These are phyloP conservation scores for Puccinia hordei DNA, from an alignment of 1,284 basidiomycete species.

Conservation along the genomic window DNA sequence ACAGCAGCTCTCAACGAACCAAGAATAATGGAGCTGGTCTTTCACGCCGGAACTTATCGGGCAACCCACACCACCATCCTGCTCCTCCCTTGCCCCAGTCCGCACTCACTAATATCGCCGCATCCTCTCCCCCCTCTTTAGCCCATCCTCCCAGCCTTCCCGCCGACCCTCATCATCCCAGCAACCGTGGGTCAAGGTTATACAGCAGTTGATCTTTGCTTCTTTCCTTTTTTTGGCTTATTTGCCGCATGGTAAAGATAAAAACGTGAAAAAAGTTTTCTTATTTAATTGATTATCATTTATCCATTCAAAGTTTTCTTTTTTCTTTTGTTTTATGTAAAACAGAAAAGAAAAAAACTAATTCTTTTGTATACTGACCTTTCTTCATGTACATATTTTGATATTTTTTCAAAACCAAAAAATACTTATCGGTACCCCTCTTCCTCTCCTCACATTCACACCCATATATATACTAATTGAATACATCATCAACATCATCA, in stretches of 20 bases:
- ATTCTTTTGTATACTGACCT: too few species aligned
- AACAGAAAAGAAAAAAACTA: not conserved
- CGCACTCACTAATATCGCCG: not conserved
- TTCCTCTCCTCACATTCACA: too few species aligned
- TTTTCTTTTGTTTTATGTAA: not conserved
- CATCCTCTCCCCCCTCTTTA: not conserved
- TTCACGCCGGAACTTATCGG: constrained; percentile 2
- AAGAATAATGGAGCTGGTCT: constrained; percentile 6
- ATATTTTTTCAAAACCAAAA: too few species aligned
- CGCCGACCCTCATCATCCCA: not conserved
- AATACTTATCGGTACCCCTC: too few species aligned
- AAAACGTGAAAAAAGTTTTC: too few species aligned
- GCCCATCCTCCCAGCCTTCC: too few species aligned
- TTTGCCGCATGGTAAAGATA: too few species aligned
- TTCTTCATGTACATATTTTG: too few species aligned
- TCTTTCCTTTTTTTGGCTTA: not conserved
- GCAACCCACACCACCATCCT: not conserved
- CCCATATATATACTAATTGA: too few species aligned
- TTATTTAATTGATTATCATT: too few species aligned
- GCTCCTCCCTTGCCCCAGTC: not conserved
- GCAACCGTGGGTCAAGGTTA: not conserved
- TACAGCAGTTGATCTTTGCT: not conserved
- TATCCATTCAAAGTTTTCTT: not conserved
- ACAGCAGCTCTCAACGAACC: not conserved
- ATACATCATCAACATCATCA: too few species aligned